Base-by-base conservation (phyloP, 2,329 filamentous ascomycete genomes). In the Pseudocercospora fijiensis region DNA sequence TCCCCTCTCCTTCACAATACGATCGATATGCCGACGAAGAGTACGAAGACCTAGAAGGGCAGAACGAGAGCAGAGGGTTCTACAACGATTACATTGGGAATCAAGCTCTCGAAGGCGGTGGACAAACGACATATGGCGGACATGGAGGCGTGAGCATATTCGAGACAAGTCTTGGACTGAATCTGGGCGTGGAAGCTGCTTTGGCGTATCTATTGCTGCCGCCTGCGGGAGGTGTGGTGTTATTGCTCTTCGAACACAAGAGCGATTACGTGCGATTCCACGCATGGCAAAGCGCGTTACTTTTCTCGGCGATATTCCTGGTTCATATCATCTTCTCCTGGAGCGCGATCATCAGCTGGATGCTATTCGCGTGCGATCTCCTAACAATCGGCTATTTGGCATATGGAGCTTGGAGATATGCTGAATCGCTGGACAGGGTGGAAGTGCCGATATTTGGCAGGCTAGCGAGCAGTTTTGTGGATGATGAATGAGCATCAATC, bases 261-360 rank as follows among this genome's bases (percentile, higher is more conserved):
- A 97, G 92, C 75, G 95, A 99, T 79, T 99, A 96, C 78, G 95
- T 99, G 62, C 86, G 95, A 67, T 98, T 98, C 71, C 95, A 99
- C 77, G 95, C 95, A 7, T 99, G 95, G 94, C 95, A 99, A 79
- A 71, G 68, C 18, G 71, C 74, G 28, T 60, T 76, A 56, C 58
- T 75, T 33, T 76, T 75, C 60, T 69, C 67, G 11, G 72, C 69
- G 10, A 74, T 87, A 63, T 86, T 93, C 77, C 78, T 96, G 58
- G 70, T 97, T 24, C 94, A 98, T 75, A 83, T 98, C 41, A 80
- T 98, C 47, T 89, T 98, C 77, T 89, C 88, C 11, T 96, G 92
- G 90, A 94, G 91, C 24, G 84, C 82, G 1, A 87, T 96, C 61
- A 81, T 98, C 1, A 93, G 90, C 66, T 97, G 92, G 90, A 75